Conservation (phyloP, 768 basidiomycete species). For the Tricholoma hemisulphureum region DNA sequence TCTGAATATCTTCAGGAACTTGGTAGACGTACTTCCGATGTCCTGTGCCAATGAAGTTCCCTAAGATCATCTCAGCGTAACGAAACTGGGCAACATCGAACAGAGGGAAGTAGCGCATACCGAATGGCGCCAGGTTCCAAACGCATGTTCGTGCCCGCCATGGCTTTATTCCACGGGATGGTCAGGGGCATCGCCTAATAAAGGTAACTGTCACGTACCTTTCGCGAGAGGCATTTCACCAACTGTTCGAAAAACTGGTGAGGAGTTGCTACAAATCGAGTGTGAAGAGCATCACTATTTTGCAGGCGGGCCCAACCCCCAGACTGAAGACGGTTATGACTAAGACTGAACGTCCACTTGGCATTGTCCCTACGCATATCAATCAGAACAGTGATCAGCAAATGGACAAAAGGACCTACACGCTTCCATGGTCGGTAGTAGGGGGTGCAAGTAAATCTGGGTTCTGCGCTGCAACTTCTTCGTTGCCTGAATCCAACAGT, state of each 20-base stretch:
- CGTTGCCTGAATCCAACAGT: slow-evolving; percentile 43
- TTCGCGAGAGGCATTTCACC: slow-evolving; percentile 49
- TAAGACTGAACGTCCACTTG: slow-evolving; percentile 58
- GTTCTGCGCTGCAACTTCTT: slow-evolving; percentile 39
- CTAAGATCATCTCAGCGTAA: slow-evolving; percentile 21
- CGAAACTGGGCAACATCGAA: no score
- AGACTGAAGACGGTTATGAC: slow-evolving; percentile 53
- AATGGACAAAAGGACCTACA: slow-evolving; percentile 31
- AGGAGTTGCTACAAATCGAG: neutral
- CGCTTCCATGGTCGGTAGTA: slow-evolving; percentile 41
- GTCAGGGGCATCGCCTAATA: neutral
- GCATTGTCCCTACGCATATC: slow-evolving; percentile 38
- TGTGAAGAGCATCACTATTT: slow-evolving; percentile 35
- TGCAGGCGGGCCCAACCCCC: slow-evolving; percentile 63
- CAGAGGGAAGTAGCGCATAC: slow-evolving; percentile 22
- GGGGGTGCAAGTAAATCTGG: slow-evolving; percentile 45
- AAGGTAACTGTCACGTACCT: slow-evolving; percentile 26
- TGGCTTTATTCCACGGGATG: slow-evolving; percentile 21
- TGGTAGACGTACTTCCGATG: slow-evolving; percentile 38
- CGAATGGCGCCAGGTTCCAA: slow-evolving; percentile 49
- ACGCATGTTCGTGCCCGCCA: slow-evolving; percentile 54
- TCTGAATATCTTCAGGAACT: neutral
- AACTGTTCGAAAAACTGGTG: slow-evolving; percentile 27
- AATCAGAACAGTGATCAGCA: neutral
- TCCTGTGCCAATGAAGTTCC: slow-evolving; percentile 56